Conservation (phyloP, 106 monocot species). For the Acorus gramineus region DNA sequence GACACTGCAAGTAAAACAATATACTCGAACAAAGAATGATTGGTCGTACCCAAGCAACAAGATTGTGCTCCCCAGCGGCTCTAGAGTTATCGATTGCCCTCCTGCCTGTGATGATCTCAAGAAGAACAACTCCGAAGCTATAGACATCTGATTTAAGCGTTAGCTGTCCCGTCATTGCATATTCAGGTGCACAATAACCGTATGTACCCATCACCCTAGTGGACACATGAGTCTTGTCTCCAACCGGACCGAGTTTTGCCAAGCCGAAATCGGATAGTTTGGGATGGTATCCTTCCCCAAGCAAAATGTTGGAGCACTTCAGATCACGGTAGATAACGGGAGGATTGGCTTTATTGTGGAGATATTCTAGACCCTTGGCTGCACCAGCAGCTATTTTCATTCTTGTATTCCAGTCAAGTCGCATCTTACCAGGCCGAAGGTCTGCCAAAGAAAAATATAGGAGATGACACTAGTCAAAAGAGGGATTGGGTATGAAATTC, state of each 20-base stretch:
- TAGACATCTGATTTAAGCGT: slow-evolving; percentile 30
- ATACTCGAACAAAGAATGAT: not conserved
- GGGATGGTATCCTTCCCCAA: slow-evolving; percentile 18
- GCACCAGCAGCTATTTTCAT: slow-evolving; percentile 31
- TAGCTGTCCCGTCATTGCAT: slow-evolving; percentile 29
- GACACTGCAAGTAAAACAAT: too few species aligned
- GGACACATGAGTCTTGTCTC: slow-evolving; percentile 17
- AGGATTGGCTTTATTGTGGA: slow-evolving; percentile 24
- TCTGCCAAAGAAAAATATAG: slow-evolving; percentile 7
- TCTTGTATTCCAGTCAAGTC: slow-evolving; percentile 28
- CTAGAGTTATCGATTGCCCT: slow-evolving; percentile 23
- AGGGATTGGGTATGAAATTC: too few species aligned
- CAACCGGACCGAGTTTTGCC: slow-evolving; percentile 35
- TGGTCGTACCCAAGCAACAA: slow-evolving; percentile 24
- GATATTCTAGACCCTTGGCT: slow-evolving; percentile 22
- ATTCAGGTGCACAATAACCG: slow-evolving; percentile 33
- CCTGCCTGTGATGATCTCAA: slow-evolving; percentile 23
- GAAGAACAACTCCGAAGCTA: slow-evolving; percentile 23
- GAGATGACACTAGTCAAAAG: not conserved
- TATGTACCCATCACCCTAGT: slow-evolving; percentile 52
- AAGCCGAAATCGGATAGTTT: slow-evolving; percentile 64
- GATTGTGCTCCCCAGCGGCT: slow-evolving; percentile 22
- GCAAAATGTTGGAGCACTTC: slow-evolving; percentile 26
- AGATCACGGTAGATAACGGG: slow-evolving; percentile 29
- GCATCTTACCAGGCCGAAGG: slow-evolving; percentile 11